Percentiles rank a stretch among this genome's conserved stretches.
phyloP scores from a whole-genome alignment of 192 early-diverging fungal genomes.

The Podila epigama region DNA sequence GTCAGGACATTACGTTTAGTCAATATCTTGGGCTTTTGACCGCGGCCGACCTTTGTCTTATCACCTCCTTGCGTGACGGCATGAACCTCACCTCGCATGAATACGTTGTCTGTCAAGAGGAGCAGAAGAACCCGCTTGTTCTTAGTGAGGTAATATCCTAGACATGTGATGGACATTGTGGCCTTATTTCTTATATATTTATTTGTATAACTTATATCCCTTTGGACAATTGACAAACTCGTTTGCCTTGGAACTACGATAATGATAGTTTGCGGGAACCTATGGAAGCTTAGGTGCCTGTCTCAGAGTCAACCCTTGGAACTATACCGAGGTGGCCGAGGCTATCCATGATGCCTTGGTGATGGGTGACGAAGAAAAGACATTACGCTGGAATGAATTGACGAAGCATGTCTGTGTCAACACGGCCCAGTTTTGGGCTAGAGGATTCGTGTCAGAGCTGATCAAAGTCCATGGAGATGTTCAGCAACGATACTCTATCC shows the following conservation, averaged over 20 bases:
- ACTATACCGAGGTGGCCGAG: conserved; percentile 84
- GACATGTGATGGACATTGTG: too few species aligned
- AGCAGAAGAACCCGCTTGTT: conserved; percentile 82
- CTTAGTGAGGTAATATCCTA: conserved; percentile 91
- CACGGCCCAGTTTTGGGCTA: conserved; percentile 75
- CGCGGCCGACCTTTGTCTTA: conserved; percentile 87
- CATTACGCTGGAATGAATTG: conserved; percentile 75
- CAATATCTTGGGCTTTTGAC: conserved; percentile 92
- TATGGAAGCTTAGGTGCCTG: conserved; percentile 88
- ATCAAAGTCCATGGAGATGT: conserved; percentile 60
- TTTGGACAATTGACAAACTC: too few species aligned
- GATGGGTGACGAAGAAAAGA: conserved; percentile 83
- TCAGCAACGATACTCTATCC: conserved; percentile 54
- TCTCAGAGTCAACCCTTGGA: conserved; percentile 96
- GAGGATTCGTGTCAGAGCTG: conserved; percentile 63
- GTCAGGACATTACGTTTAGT: conserved; percentile 90
- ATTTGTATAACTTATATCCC: too few species aligned
- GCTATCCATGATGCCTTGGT: conserved; percentile 90
- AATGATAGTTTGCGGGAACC: conserved; percentile 89
- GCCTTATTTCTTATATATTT: too few species aligned
- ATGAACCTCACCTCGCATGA: conserved; percentile 98
- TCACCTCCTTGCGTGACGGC: conserved; percentile 92
- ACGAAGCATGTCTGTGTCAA: conserved; percentile 72
- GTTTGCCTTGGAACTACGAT: too few species aligned
- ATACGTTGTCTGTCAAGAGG: conserved; percentile 91